A percentile compares a stretch with the other conserved stretches of the same genome.
These are phyloP conservation scores for Collybia mongolica DNA, from an alignment of 768 basidiomycete genomes.

Conservation along the genomic window DNA sequence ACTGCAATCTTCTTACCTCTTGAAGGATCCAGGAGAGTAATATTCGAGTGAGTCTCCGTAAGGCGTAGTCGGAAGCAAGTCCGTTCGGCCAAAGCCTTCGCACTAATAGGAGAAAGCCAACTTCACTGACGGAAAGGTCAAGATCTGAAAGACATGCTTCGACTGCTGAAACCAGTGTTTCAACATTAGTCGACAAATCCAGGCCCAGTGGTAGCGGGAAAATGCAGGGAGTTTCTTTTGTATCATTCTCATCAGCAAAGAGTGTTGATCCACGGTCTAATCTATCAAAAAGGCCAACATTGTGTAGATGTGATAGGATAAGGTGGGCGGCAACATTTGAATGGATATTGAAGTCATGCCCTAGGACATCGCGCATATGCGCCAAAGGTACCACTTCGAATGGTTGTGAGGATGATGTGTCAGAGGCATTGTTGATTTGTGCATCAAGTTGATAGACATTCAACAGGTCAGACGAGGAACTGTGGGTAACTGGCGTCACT, in stretches of 20 bases:
- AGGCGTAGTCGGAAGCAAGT: constrained; percentile 68
- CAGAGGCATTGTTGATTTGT: constrained; percentile 16
- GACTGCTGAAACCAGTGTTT: constrained; percentile 66
- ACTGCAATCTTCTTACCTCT: constrained; percentile 43
- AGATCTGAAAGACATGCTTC: constrained; percentile 71
- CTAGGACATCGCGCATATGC: constrained; percentile 60
- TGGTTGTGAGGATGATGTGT: constrained; percentile 31
- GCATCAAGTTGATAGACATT: constrained; percentile 36
- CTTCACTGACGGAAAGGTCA: constrained; percentile 73
- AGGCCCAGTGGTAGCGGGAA: constrained; percentile 73
- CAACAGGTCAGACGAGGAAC: constrained; percentile 42
- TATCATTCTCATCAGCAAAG: constrained; percentile 30
- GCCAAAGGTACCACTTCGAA: constrained; percentile 59
- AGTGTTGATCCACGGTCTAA: constrained; percentile 33
- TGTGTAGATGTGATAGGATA: constrained; percentile 58
- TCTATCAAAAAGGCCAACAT: constrained; percentile 60
- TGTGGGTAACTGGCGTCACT: constrained; percentile 15
- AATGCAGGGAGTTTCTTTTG: constrained; percentile 40
- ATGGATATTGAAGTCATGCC: constrained; percentile 54
- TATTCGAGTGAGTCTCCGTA: constrained; percentile 55
- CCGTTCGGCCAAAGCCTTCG: constrained; percentile 75
- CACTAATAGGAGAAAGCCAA: constrained; percentile 66
- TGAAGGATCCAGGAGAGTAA: constrained; percentile 71
- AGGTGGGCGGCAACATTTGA: constrained; percentile 51
- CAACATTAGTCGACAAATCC: constrained; percentile 71